Percentiles rank a stretch among this genome's conserved stretches.
Evolutionary conservation across 2,329 filamentous ascomycete genomes (phyloP).

Genomic region (Alternaria tenuissima): DNA sequence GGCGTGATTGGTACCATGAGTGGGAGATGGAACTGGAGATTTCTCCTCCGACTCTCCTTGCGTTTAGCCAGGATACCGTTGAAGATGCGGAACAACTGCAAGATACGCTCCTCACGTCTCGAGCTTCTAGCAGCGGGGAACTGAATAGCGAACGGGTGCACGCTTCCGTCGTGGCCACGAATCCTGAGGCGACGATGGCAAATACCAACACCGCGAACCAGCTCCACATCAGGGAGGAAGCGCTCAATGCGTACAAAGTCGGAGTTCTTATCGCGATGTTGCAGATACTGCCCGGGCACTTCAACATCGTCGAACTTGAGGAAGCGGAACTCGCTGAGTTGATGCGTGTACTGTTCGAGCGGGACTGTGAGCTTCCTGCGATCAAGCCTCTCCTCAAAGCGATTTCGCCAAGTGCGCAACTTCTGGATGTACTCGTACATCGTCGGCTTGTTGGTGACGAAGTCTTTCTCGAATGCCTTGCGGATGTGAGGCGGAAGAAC

Average conservation of each 20-base stretch:
- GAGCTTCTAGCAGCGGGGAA: slow-evolving; percentile 93
- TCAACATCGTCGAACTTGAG: slow-evolving; percentile 99
- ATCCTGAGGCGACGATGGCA: slow-evolving; percentile 95
- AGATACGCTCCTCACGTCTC: slow-evolving; percentile 89
- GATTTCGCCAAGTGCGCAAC: slow-evolving; percentile 92
- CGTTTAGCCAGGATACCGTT: slow-evolving; percentile 90
- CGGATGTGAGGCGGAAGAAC: slow-evolving; percentile 94
- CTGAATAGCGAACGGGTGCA: slow-evolving; percentile 97
- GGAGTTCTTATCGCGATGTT: slow-evolving; percentile 98
- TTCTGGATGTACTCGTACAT: slow-evolving; percentile 99
- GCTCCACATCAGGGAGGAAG: slow-evolving; percentile 92
- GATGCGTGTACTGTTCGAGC: slow-evolving; percentile 85
- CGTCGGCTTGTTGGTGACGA: slow-evolving; percentile 91
- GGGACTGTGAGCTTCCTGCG: slow-evolving; percentile 76
- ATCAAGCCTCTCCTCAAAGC: slow-evolving; percentile 97
- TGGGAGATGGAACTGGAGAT: slow-evolving; percentile 94
- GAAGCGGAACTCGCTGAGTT: slow-evolving; percentile 95
- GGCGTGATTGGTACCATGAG: slow-evolving; percentile 95
- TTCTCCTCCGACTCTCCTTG: slow-evolving; percentile 92
- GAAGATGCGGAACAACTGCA: slow-evolving; percentile 97
- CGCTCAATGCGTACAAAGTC: slow-evolving; percentile 98
- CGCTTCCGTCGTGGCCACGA: slow-evolving; percentile 93
- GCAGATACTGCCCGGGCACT: slow-evolving; percentile 93
- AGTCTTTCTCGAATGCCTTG: slow-evolving; percentile 96
- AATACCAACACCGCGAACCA: slow-evolving; percentile 87